Evolutionary conservation across 1,284 basidiomycete species (phyloP).

Genomic region (Naganishia sp.): DNA sequence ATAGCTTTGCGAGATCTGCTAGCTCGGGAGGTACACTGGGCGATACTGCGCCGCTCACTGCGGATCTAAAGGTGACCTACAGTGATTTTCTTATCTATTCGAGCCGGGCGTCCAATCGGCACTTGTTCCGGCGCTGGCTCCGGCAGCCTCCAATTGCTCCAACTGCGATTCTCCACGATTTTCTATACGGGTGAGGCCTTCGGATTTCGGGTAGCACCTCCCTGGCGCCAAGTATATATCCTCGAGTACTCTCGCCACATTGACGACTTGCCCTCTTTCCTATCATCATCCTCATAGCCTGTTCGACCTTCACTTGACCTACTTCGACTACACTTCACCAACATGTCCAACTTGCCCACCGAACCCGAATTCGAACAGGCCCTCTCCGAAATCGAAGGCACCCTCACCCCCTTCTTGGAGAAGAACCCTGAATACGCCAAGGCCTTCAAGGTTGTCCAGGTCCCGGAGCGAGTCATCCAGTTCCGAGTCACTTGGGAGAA

Average conservation of each 20-base stretch:
- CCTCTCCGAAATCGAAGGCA: slow-evolving; percentile 66
- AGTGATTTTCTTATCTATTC: neutral
- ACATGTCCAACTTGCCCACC: slow-evolving; percentile 54
- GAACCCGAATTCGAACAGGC: slow-evolving; percentile 66
- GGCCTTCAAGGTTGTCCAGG: slow-evolving; percentile 66
- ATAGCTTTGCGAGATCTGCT: too few species aligned
- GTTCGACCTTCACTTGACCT: neutral
- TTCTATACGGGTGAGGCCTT: neutral
- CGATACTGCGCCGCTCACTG: too few species aligned
- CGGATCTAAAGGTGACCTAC: too few species aligned
- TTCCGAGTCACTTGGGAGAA: slow-evolving; percentile 80
- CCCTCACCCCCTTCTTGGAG: slow-evolving; percentile 65
- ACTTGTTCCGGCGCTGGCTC: neutral
- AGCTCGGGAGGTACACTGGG: too few species aligned
- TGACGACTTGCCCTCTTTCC: neutral
- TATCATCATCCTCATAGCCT: slow-evolving; percentile 7
- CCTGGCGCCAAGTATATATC: slow-evolving; percentile 16
- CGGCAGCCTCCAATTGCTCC: neutral
- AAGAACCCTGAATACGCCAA: slow-evolving; percentile 71
- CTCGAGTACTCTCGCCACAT: neutral
- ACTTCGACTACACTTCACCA: slow-evolving; percentile 28
- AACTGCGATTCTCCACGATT: too few species aligned
- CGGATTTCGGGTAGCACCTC: neutral
- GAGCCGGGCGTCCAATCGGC: neutral
- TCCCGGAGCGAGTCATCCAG: slow-evolving; percentile 75